These are phyloP conservation scores for Globisporangium paroecandrum DNA, from an alignment of 352 stramenopile species.

Conservation along the genomic window DNA sequence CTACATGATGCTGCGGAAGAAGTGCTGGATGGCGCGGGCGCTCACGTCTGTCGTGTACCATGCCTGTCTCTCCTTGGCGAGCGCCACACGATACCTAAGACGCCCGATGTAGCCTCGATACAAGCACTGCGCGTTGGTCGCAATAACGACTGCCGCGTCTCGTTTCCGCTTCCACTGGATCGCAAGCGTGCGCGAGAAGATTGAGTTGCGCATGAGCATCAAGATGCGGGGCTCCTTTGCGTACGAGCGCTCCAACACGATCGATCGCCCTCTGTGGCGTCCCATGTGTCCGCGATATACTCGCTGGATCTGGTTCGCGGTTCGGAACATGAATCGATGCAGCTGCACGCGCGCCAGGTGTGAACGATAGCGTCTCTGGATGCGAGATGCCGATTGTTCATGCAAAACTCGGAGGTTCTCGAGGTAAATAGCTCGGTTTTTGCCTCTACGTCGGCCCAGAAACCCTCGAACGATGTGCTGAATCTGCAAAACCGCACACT, in stretches of 20 bases:
- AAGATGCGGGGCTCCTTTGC: constrained; percentile 36
- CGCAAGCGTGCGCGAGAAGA: constrained; percentile 57
- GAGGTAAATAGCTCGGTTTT: constrained; percentile 18
- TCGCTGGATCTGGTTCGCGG: constrained; percentile 47
- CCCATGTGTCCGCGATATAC: constrained; percentile 48
- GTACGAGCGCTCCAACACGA: constrained; percentile 49
- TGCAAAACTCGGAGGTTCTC: constrained; percentile 24
- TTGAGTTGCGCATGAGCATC: constrained; percentile 37
- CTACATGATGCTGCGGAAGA: constrained; percentile 75
- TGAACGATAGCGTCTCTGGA: constrained; percentile 55
- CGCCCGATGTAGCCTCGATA: constrained; percentile 55
- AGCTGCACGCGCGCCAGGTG: constrained; percentile 49
- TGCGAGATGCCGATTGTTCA: constrained; percentile 25
- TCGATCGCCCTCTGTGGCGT: constrained; percentile 26
- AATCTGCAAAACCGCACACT: constrained; percentile 33
- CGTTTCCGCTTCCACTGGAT: constrained; percentile 56
- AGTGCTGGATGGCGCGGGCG: constrained; percentile 60
- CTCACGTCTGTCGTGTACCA: constrained; percentile 36
- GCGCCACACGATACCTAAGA: constrained; percentile 24
- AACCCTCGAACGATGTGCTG: constrained; percentile 38
- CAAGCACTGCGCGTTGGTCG: constrained; percentile 31
- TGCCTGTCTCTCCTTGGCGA: constrained; percentile 28
- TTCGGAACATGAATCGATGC: constrained; percentile 28
- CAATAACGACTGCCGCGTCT: constrained; percentile 41
- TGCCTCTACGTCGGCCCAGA: constrained; percentile 30